A percentile compares a stretch with the other conserved stretches of the same genome.
phyloP scores from a whole-genome alignment of 768 basidiomycete genomes.

The Russula dissimulans region DNA sequence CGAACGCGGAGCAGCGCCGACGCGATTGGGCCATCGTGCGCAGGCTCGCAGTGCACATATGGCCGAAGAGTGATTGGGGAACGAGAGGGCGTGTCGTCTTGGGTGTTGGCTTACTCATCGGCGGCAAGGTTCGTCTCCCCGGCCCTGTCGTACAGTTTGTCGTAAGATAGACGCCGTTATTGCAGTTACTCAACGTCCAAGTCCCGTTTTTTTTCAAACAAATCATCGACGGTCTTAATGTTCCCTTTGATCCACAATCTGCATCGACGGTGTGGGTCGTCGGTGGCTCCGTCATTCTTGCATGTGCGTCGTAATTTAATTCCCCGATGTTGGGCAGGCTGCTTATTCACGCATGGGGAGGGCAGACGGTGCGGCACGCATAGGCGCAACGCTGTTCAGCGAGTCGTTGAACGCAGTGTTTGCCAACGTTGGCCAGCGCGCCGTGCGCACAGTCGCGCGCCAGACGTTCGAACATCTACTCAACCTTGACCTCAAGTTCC shows the following conservation, averaged over 20 bases:
- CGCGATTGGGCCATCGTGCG: slow-evolving; percentile 86
- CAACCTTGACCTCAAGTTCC: slow-evolving; percentile 85
- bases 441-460: slow-evolving; percentile 90
- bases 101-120: slow-evolving; percentile 70
- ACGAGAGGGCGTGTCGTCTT: slow-evolving; percentile 75
- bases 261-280: slow-evolving; percentile 76
- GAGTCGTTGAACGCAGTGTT: slow-evolving; percentile 95
- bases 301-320: slow-evolving; percentile 52
- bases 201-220: slow-evolving; percentile 95
- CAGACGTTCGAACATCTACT: slow-evolving; percentile 93
- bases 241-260: slow-evolving; percentile 56
- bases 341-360: no score
- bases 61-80: slow-evolving; percentile 81
- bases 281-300: slow-evolving; percentile 81
- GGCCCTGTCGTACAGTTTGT: neutral
- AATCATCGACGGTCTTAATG: slow-evolving; percentile 82
- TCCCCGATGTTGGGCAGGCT: neutral
- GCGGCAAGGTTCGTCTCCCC: slow-evolving; percentile 64
- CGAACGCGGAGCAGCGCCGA: slow-evolving; percentile 43
- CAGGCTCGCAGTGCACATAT: slow-evolving; percentile 78
- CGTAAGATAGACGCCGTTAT: neutral
- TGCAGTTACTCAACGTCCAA: slow-evolving; percentile 87
- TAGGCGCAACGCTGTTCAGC: slow-evolving; percentile 82
- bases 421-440: slow-evolving; percentile 89
- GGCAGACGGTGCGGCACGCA: slow-evolving; percentile 81